These are phyloP conservation scores for Annulohypoxylon nitens DNA, from an alignment of 495 filamentous ascomycete species.

Conservation along the genomic window DNA sequence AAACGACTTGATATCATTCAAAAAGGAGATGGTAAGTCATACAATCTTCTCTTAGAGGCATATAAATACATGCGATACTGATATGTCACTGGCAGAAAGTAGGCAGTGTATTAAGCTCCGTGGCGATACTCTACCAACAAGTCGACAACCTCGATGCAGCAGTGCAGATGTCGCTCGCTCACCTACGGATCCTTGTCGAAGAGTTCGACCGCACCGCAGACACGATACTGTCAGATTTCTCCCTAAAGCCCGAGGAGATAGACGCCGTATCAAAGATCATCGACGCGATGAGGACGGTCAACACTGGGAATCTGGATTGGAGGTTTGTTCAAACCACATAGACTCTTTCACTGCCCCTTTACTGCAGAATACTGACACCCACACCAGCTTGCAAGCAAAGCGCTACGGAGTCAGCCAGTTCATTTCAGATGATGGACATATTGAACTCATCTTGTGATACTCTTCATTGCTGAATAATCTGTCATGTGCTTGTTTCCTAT, in stretches of 20 bases:
- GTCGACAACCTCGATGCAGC: constrained; percentile 44
- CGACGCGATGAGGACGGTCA: constrained; percentile 38
- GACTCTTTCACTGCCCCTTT: background rate
- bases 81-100: constrained; percentile 33
- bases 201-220: constrained; percentile 44
- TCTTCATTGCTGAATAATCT: background rate
- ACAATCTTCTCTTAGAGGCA: background rate
- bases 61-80: background rate
- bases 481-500: background rate
- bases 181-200: constrained; percentile 38
- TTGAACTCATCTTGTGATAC: constrained; percentile 39
- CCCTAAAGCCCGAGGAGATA: constrained; percentile 27
- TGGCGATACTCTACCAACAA: constrained; percentile 48
- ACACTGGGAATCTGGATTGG: constrained; percentile 49
- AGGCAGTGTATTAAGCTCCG: constrained; percentile 48
- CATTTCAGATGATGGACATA: constrained; percentile 35
- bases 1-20: constrained; percentile 48
- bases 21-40: constrained; percentile 49
- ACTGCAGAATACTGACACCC: background rate
- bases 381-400: constrained; percentile 37
- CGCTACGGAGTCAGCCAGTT: constrained; percentile 44
- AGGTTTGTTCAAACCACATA: constrained; percentile 29
- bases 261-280: constrained; percentile 39
- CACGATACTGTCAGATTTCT: constrained; percentile 29
- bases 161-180: constrained; percentile 47